These are phyloP conservation scores for Apiospora saccharicola DNA, from an alignment of 2,329 filamentous ascomycete species.

Conservation along the genomic window DNA sequence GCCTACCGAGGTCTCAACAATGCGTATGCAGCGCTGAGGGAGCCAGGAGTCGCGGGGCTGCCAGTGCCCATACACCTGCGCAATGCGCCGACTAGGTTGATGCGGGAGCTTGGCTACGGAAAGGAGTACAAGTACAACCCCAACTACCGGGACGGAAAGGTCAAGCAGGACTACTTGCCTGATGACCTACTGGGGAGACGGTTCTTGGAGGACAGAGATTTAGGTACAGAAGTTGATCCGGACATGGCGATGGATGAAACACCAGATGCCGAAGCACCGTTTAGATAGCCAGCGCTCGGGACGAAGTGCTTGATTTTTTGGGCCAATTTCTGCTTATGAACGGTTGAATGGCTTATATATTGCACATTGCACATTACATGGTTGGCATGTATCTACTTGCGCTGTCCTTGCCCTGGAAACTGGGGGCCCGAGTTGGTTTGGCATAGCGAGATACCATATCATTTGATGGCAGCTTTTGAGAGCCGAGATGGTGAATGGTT, in stretches of 20 bases:
- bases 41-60: conserved; percentile 82
- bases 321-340: background rate
- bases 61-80: conserved; percentile 87
- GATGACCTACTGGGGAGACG: conserved; percentile 71
- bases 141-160: conserved; percentile 81
- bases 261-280: background rate
- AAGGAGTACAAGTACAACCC: conserved; percentile 97
- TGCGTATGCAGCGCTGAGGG: conserved; percentile 78
- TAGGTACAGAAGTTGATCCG: conserved; percentile 81
- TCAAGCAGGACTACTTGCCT: conserved; percentile 91
- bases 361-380: conserved; percentile 4
- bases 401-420: background rate
- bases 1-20: conserved; percentile 85
- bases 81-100: conserved; percentile 89
- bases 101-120: conserved; percentile 92
- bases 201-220: conserved; percentile 82
- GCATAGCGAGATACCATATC: conserved; percentile 15
- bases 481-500: background rate
- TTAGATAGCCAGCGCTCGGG: background rate
- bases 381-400: conserved; percentile 2
- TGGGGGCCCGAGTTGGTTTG: background rate
- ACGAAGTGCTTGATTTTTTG: background rate
- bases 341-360: background rate
- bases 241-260: conserved; percentile 54
- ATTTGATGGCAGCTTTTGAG: background rate